Conservation (phyloP, 768 basidiomycete species). For the Phaeotremella fagi region DNA sequence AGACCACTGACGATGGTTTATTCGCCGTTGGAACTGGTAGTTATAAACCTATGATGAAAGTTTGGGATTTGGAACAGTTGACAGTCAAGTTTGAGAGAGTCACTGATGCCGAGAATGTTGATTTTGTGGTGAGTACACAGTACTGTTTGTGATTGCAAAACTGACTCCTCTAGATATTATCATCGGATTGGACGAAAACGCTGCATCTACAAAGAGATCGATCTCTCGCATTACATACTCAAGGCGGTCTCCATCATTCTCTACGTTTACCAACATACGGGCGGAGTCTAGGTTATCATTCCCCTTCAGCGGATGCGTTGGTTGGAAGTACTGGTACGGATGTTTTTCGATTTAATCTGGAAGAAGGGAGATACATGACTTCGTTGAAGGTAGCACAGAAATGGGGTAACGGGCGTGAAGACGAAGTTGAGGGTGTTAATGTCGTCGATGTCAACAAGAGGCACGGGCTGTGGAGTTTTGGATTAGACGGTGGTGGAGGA, state of each 20-base stretch:
- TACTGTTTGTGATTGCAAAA: not conserved
- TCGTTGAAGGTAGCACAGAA: conserved; percentile 56
- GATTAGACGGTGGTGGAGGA: conserved; percentile 67
- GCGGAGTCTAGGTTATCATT: conserved; percentile 85
- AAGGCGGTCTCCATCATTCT: conserved; percentile 84
- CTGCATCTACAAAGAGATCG: conserved; percentile 93
- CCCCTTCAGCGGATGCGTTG: conserved; percentile 85
- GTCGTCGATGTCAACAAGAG: conserved; percentile 86
- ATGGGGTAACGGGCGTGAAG: conserved; percentile 33
- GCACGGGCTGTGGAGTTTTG: conserved; percentile 84
- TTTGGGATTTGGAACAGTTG: conserved; percentile 90
- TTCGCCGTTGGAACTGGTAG: conserved; percentile 91
- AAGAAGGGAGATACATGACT: conserved; percentile 86
- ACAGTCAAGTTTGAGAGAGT: conserved; percentile 93
- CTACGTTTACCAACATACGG: conserved; percentile 94
- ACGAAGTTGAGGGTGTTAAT: conserved; percentile 75
- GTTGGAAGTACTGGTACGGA: conserved; percentile 79
- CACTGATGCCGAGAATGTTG: conserved; percentile 93
- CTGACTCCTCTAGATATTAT: conserved; percentile 63
- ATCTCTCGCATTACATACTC: conserved; percentile 89
- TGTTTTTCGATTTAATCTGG: conserved; percentile 88
- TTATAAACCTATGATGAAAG: conserved; percentile 95
- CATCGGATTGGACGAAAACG: conserved; percentile 99
- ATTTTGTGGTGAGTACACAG: conserved; percentile 77
- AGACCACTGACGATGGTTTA: conserved; percentile 83